Evolutionary conservation across 257 asterid genomes (phyloP).

Genomic region (Solanum microdontum): DNA sequence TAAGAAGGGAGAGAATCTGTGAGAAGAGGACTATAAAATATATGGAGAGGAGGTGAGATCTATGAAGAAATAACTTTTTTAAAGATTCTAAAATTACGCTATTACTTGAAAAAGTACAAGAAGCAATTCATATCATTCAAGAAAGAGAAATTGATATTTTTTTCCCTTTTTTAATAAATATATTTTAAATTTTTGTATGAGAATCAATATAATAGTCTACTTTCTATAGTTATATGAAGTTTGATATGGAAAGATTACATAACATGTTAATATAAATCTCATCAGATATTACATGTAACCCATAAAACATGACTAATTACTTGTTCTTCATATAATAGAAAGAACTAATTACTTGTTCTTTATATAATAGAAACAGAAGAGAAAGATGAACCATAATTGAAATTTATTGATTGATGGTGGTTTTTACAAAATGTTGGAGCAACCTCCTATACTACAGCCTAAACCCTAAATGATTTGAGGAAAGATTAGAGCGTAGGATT

Average conservation of each 20-base stretch:
- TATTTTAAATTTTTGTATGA: background rate
- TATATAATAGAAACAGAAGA: background rate
- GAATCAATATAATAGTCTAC: background rate
- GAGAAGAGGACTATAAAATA: background rate
- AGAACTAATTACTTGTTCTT: too few species aligned
- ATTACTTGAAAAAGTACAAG: background rate
- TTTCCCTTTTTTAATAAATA: background rate
- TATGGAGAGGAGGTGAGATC: background rate
- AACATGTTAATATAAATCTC: background rate
- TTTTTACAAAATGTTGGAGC: background rate
- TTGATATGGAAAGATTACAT: too few species aligned
- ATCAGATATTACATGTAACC: background rate
- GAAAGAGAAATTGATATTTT: background rate
- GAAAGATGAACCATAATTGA: background rate
- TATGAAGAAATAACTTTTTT: background rate
- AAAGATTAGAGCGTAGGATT: background rate
- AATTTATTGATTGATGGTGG: background rate
- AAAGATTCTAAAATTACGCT: background rate
- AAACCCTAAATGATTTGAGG: background rate
- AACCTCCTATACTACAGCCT: background rate
- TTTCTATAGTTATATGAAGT: background rate
- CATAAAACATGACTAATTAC: too few species aligned
- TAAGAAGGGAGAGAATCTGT: background rate
- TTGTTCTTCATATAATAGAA: too few species aligned
- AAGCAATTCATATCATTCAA: background rate